Evolutionary conservation across 257 asterid species (phyloP).

Genomic region (Lycium ferocissimum): DNA sequence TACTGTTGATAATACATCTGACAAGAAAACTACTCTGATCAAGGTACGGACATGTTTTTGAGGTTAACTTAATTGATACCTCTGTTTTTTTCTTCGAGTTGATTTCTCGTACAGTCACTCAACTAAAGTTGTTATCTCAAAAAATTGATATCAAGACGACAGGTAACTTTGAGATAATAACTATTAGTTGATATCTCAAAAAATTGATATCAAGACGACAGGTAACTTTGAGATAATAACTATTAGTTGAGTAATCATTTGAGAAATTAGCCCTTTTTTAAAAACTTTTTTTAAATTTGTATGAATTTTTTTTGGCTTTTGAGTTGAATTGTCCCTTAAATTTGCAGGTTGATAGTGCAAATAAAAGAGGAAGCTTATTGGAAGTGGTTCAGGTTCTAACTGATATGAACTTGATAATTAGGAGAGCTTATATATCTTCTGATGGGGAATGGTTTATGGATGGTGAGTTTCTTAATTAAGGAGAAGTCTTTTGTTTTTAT

Average conservation of each 20-base stretch:
- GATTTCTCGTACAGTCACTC: no score
- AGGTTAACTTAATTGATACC: background rate
- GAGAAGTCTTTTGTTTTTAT: background rate
- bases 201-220: no score
- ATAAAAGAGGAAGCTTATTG: slow-evolving; percentile 82
- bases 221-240: no score
- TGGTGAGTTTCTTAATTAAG: slow-evolving; percentile 48
- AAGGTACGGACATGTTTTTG: slow-evolving; percentile 41
- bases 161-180: no score
- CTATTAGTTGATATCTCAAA: no score
- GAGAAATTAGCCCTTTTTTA: no score
- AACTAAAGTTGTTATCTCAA: no score
- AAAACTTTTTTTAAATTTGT: background rate
- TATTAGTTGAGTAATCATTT: no score
- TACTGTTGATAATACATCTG: slow-evolving; percentile 52
- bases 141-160: no score
- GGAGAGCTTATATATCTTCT: slow-evolving; percentile 86
- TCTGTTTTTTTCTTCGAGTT: no score
- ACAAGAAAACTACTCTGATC: slow-evolving; percentile 55
- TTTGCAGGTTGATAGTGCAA: slow-evolving; percentile 86
- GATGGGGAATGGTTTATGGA: slow-evolving; percentile 98
- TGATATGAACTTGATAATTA: slow-evolving; percentile 74
- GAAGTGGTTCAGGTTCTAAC: slow-evolving; percentile 89
- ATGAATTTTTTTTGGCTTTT: slow-evolving; percentile 4
- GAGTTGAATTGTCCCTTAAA: background rate